Evolutionary conservation across 2,329 filamentous ascomycete species (phyloP).

Genomic region (Ophioceras dolichostomum): DNA sequence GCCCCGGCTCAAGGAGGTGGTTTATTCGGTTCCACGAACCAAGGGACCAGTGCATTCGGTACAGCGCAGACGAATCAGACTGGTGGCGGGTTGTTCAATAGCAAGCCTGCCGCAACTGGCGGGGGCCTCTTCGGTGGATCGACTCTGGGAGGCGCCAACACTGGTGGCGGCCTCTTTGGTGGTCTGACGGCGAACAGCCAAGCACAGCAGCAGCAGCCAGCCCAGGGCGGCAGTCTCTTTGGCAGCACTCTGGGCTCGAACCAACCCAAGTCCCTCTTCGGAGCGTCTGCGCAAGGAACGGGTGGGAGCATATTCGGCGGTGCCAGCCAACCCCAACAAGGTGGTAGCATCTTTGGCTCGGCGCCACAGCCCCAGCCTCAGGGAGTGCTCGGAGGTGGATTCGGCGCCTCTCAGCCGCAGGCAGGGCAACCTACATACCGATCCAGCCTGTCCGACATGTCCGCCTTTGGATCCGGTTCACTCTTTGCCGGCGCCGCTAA

Average conservation of each 20-base stretch:
- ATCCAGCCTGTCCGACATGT: conserved; percentile 69
- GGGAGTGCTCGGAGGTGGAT: too few species aligned
- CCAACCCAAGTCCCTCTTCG: conserved; percentile 43
- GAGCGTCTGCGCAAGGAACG: conserved; percentile 32
- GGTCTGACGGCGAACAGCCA: conserved; percentile 18
- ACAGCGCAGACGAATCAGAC: too few species aligned
- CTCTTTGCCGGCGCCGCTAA: conserved; percentile 65
- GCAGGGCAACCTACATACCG: too few species aligned
- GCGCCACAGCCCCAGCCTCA: conserved; percentile 35
- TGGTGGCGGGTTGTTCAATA: too few species aligned
- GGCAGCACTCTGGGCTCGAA: conserved; percentile 32
- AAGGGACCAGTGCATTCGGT: conserved; percentile 3
- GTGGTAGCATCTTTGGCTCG: conserved; percentile 31
- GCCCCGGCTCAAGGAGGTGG: conserved; percentile 4
- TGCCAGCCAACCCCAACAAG: conserved; percentile 26
- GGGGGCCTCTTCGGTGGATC: conserved; percentile 4
- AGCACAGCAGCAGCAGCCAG: conserved; percentile 20
- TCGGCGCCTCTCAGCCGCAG: too few species aligned
- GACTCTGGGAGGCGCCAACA: conserved; percentile 8
- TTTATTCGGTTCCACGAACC: conserved; percentile 6
- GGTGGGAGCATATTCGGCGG: conserved; percentile 42
- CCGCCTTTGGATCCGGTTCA: conserved; percentile 80
- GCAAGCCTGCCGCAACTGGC: too few species aligned
- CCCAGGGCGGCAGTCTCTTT: conserved; percentile 31
- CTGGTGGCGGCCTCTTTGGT: conserved; percentile 30